Evolutionary conservation across 495 filamentous ascomycete genomes (phyloP).

Genomic region (Podospora fimiseda): DNA sequence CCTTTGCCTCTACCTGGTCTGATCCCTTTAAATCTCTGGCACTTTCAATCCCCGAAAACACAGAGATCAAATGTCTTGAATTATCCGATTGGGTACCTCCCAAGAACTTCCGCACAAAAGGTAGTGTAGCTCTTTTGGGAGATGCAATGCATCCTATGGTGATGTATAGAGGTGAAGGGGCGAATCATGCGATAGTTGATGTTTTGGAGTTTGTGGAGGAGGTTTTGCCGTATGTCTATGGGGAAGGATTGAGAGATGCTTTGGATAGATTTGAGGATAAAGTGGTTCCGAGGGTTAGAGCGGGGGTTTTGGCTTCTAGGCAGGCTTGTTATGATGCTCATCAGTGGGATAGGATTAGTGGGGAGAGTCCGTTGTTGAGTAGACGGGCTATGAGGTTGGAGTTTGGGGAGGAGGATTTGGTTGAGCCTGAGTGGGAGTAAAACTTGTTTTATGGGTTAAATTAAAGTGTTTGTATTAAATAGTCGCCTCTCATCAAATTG

Average conservation of each 20-base stretch:
- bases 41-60: constrained; percentile 39
- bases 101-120: constrained; percentile 20
- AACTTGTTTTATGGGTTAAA: neutral
- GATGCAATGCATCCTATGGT: constrained; percentile 61
- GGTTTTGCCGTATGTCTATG: constrained; percentile 9
- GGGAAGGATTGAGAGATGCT: constrained; percentile 19
- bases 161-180: constrained; percentile 43
- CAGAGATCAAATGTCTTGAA: constrained; percentile 44
- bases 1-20: constrained; percentile 46
- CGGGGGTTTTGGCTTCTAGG: constrained; percentile 49
- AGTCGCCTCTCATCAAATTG: no score
- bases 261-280: constrained; percentile 46
- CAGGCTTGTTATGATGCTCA: constrained; percentile 61
- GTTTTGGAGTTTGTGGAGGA: constrained; percentile 27
- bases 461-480: no score
- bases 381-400: constrained; percentile 24
- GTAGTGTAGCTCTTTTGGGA: constrained; percentile 47
- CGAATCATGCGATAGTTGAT: constrained; percentile 38
- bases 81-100: constrained; percentile 51
- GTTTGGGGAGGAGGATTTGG: constrained; percentile 21
- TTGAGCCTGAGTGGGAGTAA: neutral
- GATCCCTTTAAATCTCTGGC: constrained; percentile 49
- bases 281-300: constrained; percentile 43
- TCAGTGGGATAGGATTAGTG: constrained; percentile 37
- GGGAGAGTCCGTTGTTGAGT: constrained; percentile 29